phyloP scores from a whole-genome alignment of 2,329 filamentous ascomycete species.

The Aspergillus awamori region DNA sequence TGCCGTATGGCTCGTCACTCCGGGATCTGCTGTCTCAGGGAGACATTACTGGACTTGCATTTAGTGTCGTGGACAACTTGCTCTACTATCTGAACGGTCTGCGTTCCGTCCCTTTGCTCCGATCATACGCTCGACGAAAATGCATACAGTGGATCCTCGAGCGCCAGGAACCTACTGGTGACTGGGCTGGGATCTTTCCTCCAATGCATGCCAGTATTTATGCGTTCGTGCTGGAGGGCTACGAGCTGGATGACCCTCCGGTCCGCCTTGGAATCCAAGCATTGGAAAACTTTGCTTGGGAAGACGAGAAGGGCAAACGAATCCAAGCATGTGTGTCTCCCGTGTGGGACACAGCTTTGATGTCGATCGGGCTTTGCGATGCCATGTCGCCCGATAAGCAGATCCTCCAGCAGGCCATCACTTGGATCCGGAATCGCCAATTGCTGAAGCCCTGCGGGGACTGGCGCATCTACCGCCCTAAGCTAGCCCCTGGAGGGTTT shows the following conservation, averaged over 20 bases:
- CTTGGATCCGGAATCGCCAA: slow-evolving; percentile 28
- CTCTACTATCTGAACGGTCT: slow-evolving; percentile 21
- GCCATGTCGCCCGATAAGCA: background rate
- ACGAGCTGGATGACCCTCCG: slow-evolving; percentile 20
- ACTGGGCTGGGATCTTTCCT: slow-evolving; percentile 36
- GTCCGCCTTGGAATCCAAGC: slow-evolving; percentile 29
- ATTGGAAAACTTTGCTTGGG: slow-evolving; percentile 30
- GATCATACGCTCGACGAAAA: slow-evolving; percentile 21
- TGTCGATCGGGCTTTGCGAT: slow-evolving; percentile 34
- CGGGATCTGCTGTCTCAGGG: slow-evolving; percentile 4
- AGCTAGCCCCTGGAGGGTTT: slow-evolving; percentile 30
- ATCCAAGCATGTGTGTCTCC: slow-evolving; percentile 34
- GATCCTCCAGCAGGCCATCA: background rate
- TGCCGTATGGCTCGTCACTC: slow-evolving; percentile 18
- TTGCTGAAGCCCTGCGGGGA: slow-evolving; percentile 30
- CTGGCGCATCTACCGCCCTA: slow-evolving; percentile 31
- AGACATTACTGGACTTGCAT: slow-evolving; percentile 10
- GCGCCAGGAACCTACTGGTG: slow-evolving; percentile 33
- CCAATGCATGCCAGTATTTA: slow-evolving; percentile 31
- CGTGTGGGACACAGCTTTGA: slow-evolving; percentile 42
- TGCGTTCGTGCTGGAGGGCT: slow-evolving; percentile 36
- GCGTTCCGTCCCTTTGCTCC: slow-evolving; percentile 17
- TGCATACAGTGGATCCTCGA: slow-evolving; percentile 37
- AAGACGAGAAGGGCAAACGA: slow-evolving; percentile 31
- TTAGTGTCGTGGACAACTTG: slow-evolving; percentile 21